phyloP scores from a whole-genome alignment of 768 basidiomycete species.

The Gloeopeniophorella convolvens region DNA sequence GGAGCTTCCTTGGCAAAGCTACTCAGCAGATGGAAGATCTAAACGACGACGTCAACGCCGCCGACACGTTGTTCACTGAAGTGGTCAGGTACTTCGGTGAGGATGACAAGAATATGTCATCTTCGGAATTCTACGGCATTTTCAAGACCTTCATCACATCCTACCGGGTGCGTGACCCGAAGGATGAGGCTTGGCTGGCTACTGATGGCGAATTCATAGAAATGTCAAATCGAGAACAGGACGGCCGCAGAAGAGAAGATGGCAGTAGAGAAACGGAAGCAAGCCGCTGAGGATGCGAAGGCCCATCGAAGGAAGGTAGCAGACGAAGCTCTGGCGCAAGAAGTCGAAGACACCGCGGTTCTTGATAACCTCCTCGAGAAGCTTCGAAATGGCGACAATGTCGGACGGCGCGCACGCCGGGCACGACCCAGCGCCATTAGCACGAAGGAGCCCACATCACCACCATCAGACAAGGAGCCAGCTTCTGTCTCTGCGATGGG shows the following conservation, averaged over 20 bases:
- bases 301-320: conserved; percentile 45
- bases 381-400: conserved; percentile 61
- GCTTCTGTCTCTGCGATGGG: conserved; percentile 26
- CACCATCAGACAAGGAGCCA: conserved; percentile 26
- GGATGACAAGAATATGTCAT: conserved; percentile 79
- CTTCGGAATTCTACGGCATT: conserved; percentile 90
- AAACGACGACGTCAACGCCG: conserved; percentile 79
- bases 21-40: conserved; percentile 73
- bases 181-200: neutral
- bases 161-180: conserved; percentile 55
- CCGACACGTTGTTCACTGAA: conserved; percentile 76
- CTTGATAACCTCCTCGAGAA: conserved; percentile 69
- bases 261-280: conserved; percentile 62
- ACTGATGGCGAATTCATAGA: conserved; percentile 39
- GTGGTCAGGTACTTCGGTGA: conserved; percentile 91
- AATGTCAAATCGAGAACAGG: conserved; percentile 81
- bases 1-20: conserved; percentile 77
- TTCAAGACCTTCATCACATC: conserved; percentile 97
- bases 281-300: conserved; percentile 57
- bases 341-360: conserved; percentile 47
- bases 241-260: conserved; percentile 63
- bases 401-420: conserved; percentile 50
- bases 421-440: conserved; percentile 36
- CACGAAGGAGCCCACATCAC: conserved; percentile 28
- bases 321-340: conserved; percentile 35